Evolutionary conservation across 352 stramenopile genomes (phyloP).

Genomic region (Plasmopara muralis): DNA sequence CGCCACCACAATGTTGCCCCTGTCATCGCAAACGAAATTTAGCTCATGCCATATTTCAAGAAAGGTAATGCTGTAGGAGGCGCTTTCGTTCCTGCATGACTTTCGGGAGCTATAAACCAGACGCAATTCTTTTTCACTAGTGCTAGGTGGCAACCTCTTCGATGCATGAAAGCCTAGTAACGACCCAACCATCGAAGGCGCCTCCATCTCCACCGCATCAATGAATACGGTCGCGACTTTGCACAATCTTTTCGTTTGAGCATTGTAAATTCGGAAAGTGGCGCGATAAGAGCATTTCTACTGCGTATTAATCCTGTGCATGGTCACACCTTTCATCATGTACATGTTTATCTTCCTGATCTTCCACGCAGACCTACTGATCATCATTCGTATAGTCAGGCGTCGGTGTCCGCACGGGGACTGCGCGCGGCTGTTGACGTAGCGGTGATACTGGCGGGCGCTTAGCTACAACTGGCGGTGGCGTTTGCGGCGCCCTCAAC

Average conservation of each 20-base stretch:
- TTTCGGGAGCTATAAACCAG: slow-evolving; percentile 28
- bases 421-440: slow-evolving; percentile 7
- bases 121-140: slow-evolving; percentile 26
- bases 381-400: slow-evolving; percentile 4
- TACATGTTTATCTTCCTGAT: no score
- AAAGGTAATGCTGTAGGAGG: no score
- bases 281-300: background rate
- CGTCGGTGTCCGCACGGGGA: slow-evolving; percentile 6
- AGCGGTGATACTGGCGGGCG: background rate
- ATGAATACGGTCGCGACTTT: slow-evolving; percentile 21
- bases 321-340: no score
- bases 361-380: background rate
- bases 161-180: slow-evolving; percentile 41
- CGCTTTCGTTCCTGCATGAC: slow-evolving; percentile 4
- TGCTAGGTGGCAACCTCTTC: slow-evolving; percentile 31
- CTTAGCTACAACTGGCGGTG: slow-evolving; percentile 1
- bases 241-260: slow-evolving; percentile 1
- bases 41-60: no score
- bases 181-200: slow-evolving; percentile 28
- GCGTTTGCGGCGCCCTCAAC: background rate
- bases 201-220: slow-evolving; percentile 22
- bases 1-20: no score
- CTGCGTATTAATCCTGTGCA: slow-evolving; percentile 7
- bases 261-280: no score
- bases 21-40: no score